Evolutionary conservation across 768 basidiomycete species (phyloP), one percentile per base, ranked within the genome.

Genomic region (Royoungia palumana): DNA sequence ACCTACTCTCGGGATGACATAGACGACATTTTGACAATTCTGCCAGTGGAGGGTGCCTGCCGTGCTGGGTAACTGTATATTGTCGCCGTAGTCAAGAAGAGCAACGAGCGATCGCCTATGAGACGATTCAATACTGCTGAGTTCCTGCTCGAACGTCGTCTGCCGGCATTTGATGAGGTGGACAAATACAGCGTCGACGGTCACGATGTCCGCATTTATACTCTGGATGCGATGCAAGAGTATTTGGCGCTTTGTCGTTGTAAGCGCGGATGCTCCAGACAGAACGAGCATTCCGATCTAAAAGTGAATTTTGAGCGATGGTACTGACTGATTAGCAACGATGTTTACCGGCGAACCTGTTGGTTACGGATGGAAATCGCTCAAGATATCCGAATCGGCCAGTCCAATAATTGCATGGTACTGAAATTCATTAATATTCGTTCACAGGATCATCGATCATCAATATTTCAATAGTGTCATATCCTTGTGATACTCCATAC

Each of bases 81-180:
- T 75, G 63, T 94, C 89, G 6, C 96, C 96, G 56, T 99, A 98
- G 12, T 78, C 73, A 49, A 99, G 71, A 8, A 99, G 79, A 19
- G 77, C 76, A 54, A 84, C 75, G 20, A 98, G 76, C 14, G 81
- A 75, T 52, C 67, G 61, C 28, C 81, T 70, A 38, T 75, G 68
- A 0, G 70, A 40, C 0, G 85, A 85, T 2, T 60, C 61, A 1
- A 62, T 35, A 39, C 76, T 63, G 0, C 64, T 54, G 6, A 93
- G 75, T 8, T 80, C 75, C 0, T 57, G 58, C 54, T 85, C 76
- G 0, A 75, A 62, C 2, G 66, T 63, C 3, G 66, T 63, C 3
- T 63, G 55, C 3, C 70, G 66, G 50, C 82, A 80, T 55, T 89
- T 81, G 58, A 97, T 80, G 13, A 95, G 79, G 68, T 99, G 96